Evolutionary conservation across 2,329 filamentous ascomycete species (phyloP).

Genomic region (Amauroascus verrucosus): DNA sequence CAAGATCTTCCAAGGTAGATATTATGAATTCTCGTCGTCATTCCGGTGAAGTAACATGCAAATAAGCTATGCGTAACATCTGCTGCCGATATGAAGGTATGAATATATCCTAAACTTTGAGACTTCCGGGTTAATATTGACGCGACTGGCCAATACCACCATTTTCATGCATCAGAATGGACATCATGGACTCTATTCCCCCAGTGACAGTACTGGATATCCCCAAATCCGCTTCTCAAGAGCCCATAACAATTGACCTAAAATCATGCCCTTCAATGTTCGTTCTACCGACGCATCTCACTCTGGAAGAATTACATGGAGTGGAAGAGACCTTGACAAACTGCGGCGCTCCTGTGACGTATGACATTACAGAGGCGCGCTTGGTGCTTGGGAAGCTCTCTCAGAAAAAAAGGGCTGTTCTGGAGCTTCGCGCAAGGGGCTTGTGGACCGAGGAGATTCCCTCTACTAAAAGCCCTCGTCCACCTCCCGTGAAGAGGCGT

Average conservation of each 20-base stretch:
- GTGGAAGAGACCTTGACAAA: slow-evolving; percentile 54
- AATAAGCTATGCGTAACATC: too few species aligned
- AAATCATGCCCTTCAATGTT: slow-evolving; percentile 52
- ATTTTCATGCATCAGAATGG: not conserved
- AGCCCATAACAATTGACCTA: slow-evolving; percentile 10
- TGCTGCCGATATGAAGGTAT: too few species aligned
- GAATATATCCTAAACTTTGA: not conserved
- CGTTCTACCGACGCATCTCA: slow-evolving; percentile 61
- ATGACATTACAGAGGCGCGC: slow-evolving; percentile 59
- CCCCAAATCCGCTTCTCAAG: too few species aligned
- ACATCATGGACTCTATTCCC: not conserved
- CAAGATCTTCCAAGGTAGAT: too few species aligned
- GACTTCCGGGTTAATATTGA: not conserved
- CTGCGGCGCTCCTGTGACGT: slow-evolving; percentile 51
- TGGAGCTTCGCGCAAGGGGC: slow-evolving; percentile 63
- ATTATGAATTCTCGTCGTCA: not conserved
- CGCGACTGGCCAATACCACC: not conserved
- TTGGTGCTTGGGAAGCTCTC: slow-evolving; percentile 65
- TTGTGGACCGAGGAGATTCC: slow-evolving; percentile 40
- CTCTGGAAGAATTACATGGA: slow-evolving; percentile 50
- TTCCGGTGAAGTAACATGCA: too few species aligned
- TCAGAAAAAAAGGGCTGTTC: slow-evolving; percentile 58
- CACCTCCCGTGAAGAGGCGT: slow-evolving; percentile 23
- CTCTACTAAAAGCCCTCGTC: slow-evolving; percentile 8
- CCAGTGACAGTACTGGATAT: not conserved